Conservation (phyloP, 2,329 filamentous ascomycete species). For the Aspergillus brunneoviolaceus region DNA sequence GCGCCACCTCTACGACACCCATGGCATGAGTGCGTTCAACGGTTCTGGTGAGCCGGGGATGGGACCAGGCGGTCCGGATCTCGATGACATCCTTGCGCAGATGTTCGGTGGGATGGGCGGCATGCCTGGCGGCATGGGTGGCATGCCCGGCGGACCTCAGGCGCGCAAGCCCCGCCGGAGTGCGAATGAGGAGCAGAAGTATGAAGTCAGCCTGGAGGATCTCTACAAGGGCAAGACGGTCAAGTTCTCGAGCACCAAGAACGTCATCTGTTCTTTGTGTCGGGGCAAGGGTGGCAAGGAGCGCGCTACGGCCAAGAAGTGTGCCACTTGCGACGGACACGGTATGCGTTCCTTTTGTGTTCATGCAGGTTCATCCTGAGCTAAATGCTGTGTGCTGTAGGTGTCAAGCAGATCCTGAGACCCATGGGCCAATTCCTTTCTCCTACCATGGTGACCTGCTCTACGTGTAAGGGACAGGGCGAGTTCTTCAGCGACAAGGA, state of each 20-base stretch:
- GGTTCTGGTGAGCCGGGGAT: constrained; percentile 65
- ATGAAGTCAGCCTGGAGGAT: constrained; percentile 88
- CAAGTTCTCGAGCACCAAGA: constrained; percentile 93
- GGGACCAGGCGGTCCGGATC: constrained; percentile 61
- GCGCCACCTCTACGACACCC: constrained; percentile 83
- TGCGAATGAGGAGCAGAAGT: constrained; percentile 82
- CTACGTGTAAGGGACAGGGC: constrained; percentile 80
- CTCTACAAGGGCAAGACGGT: constrained; percentile 98
- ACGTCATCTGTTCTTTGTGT: constrained; percentile 82
- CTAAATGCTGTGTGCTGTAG: constrained; percentile 29
- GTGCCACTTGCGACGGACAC: constrained; percentile 78
- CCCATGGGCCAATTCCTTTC: constrained; percentile 85
- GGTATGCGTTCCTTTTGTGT: constrained; percentile 45
- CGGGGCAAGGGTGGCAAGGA: constrained; percentile 89
- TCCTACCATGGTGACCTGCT: constrained; percentile 75
- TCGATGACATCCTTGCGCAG: constrained; percentile 89
- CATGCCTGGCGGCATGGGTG: constrained; percentile 53
- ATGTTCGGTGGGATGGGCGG: constrained; percentile 69
- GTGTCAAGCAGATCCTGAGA: constrained; percentile 72
- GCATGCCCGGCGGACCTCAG: constrained; percentile 43
- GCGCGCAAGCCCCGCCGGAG: constrained; percentile 60
- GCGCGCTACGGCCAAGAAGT: constrained; percentile 79
- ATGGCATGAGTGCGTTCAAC: constrained; percentile 96
- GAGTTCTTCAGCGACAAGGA: constrained; percentile 93
- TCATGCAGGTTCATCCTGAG: neutral